A percentile compares a stretch with the other conserved stretches of the same genome.
Evolutionary conservation across 1,284 basidiomycete species (phyloP).

Genomic region (Gomphus bonarii): DNA sequence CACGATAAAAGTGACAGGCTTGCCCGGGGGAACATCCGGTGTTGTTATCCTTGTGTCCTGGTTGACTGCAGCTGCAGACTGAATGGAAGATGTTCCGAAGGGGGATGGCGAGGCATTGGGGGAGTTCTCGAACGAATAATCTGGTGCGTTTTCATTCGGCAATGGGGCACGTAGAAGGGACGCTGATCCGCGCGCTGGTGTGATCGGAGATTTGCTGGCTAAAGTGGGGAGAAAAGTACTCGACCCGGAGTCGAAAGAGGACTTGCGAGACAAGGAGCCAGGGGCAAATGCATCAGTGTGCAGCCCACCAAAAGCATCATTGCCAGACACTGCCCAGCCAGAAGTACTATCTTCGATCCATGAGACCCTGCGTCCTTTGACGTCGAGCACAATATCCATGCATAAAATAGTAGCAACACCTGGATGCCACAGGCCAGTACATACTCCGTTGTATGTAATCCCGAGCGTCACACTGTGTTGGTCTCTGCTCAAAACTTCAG

Average conservation of each 20-base stretch:
- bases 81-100: conserved; percentile 14
- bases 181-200: conserved; percentile 31
- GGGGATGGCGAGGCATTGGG: conserved; percentile 9
- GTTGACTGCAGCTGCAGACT: conserved; percentile 30
- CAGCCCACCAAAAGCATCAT: conserved; percentile 57
- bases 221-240: conserved; percentile 10
- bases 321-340: conserved; percentile 54
- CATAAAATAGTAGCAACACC: conserved; percentile 74
- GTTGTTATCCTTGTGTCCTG: not conserved
- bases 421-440: conserved; percentile 67
- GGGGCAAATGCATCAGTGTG: conserved; percentile 26
- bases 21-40: conserved; percentile 5
- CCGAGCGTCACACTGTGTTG: conserved; percentile 55
- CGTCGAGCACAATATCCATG: conserved; percentile 59
- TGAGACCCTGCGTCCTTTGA: conserved; percentile 51
- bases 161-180: conserved; percentile 65
- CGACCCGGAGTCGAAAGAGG: conserved; percentile 34
- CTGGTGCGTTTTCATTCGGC: conserved; percentile 46
- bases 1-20: conserved; percentile 56
- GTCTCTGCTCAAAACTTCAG: conserved; percentile 43
- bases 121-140: conserved; percentile 59
- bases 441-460: conserved; percentile 60
- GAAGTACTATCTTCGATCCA: conserved; percentile 45
- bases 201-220: conserved; percentile 29
- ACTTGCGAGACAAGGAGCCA: conserved; percentile 28